Evolutionary conservation across 1,139 yeast species (phyloP).

Genomic region (Geotrichum bryndzae): DNA sequence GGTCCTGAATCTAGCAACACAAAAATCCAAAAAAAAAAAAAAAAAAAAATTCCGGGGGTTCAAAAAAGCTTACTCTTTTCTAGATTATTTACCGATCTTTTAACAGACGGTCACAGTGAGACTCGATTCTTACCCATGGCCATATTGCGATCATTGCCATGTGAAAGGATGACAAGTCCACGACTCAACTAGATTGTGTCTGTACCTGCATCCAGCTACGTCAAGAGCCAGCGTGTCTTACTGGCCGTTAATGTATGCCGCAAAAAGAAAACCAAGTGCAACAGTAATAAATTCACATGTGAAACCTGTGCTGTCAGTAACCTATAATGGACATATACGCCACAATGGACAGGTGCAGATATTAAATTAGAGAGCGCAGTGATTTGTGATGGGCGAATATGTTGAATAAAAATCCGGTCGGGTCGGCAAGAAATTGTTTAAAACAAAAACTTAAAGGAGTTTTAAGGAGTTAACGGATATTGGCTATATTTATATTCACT

Average conservation of each 20-base stretch:
- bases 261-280: conserved; percentile 64
- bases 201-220: not conserved
- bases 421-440: too few species aligned
- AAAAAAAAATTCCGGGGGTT: too few species aligned
- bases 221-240: conserved; percentile 34
- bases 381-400: not conserved
- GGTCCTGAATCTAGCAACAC: too few species aligned
- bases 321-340: conserved; percentile 32
- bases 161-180: not conserved
- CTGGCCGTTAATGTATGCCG: conserved; percentile 62
- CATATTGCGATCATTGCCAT: not conserved
- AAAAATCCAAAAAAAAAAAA: not conserved
- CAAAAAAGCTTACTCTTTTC: conserved; percentile 12
- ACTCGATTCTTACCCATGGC: too few species aligned
- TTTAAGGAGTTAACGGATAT: too few species aligned
- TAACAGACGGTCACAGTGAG: not conserved
- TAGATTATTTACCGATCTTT: too few species aligned
- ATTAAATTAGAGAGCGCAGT: not conserved
- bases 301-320: conserved; percentile 49
- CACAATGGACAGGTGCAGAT: conserved; percentile 32
- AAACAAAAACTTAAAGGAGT: too few species aligned
- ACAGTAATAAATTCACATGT: conserved; percentile 63
- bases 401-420: too few species aligned
- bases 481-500: not conserved
- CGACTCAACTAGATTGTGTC: not conserved